Conservation (phyloP, 768 basidiomycete genomes). For the Boletus reticuloceps region DNA sequence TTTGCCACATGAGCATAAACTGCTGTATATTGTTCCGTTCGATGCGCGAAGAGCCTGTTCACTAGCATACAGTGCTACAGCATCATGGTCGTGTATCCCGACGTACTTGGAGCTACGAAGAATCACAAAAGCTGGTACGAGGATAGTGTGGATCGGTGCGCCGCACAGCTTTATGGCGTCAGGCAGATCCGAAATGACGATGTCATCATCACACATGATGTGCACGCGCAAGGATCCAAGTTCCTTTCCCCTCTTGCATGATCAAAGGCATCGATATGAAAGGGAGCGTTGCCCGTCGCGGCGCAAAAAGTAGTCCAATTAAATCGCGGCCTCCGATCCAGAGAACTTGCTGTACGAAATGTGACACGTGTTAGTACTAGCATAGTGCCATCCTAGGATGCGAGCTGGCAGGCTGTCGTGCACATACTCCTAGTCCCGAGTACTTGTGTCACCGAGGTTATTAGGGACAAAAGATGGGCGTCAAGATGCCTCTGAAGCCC, state of each 20-base stretch:
- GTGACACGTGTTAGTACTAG: not conserved
- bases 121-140: not conserved
- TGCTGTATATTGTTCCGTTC: not conserved
- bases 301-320: not conserved
- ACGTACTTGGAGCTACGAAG: not conserved
- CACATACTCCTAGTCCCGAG: conserved; percentile 15
- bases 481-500: not conserved
- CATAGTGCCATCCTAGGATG: not conserved
- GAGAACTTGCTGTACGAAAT: conserved; percentile 13
- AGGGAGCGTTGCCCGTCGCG: not conserved
- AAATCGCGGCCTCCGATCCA: not conserved
- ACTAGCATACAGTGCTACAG: conserved; percentile 3
- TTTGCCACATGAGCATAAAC: conserved; percentile 11
- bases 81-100: not conserved
- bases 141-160: not conserved
- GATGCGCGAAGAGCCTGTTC: not conserved
- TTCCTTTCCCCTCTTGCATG: not conserved
- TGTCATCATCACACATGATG: not conserved
- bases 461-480: not conserved
- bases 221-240: not conserved
- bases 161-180: not conserved
- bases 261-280: not conserved
- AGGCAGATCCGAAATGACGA: not conserved
- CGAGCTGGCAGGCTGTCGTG: not conserved
- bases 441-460: conserved; percentile 6